phyloP scores from a whole-genome alignment of 768 basidiomycete species.

The Cyclocybe cylindracea region DNA sequence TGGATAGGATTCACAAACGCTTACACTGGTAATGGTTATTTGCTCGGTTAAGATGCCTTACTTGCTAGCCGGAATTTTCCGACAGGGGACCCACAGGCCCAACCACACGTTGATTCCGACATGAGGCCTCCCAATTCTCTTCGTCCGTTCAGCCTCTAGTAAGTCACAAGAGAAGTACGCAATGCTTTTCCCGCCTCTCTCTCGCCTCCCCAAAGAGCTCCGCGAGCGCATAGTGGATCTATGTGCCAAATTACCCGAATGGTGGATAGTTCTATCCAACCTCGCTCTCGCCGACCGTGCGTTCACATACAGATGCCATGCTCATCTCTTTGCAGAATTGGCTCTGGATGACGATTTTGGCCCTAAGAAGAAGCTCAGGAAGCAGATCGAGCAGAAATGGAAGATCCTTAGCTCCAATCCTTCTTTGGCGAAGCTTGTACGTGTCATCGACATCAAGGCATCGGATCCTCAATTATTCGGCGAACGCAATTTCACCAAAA shows the following conservation, averaged over 20 bases:
- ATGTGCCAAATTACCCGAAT: constrained; percentile 5
- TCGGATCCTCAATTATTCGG: neutral
- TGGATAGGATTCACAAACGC: too few relatives aligned
- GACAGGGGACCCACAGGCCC: too few relatives aligned
- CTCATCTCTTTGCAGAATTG: neutral
- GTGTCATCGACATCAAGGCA: neutral
- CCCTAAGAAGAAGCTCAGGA: neutral
- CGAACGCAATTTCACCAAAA: neutral
- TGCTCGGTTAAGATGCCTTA: too few relatives aligned
- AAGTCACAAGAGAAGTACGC: too few relatives aligned
- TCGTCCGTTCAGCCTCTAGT: too few relatives aligned
- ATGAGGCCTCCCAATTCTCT: too few relatives aligned
- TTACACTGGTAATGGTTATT: too few relatives aligned
- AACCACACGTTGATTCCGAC: too few relatives aligned
- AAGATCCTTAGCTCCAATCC: neutral
- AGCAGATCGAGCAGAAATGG: neutral
- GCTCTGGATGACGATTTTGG: neutral
- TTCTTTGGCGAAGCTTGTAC: neutral
- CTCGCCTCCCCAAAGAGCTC: constrained; percentile 8
- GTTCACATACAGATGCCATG: constrained; percentile 8
- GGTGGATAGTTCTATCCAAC: neutral
- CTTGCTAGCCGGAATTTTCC: too few relatives aligned
- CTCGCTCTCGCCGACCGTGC: constrained; percentile 12
- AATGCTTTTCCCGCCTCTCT: constrained; percentile 11
- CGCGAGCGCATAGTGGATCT: constrained; percentile 6